phyloP scores from a whole-genome alignment of 495 filamentous ascomycete genomes.

The Trichodelitschia bisporula region DNA sequence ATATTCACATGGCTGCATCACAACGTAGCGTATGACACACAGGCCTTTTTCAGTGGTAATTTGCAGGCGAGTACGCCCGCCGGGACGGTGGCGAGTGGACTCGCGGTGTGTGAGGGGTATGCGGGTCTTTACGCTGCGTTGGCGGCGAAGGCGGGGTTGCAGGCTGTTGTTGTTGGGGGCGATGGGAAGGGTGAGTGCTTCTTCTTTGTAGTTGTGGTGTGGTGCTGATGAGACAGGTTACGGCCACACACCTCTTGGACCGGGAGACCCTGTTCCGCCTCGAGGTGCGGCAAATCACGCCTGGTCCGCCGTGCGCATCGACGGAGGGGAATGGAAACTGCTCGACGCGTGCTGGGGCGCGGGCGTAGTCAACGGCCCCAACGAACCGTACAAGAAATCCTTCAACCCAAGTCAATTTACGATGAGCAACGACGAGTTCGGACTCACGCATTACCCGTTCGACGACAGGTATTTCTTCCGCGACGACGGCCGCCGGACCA shows the following conservation, averaged over 20 bases:
- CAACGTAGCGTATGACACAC: conserved; percentile 66
- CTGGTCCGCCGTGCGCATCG: conserved; percentile 82
- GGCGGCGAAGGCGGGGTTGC: conserved; percentile 47
- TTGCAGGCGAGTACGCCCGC: conserved; percentile 41
- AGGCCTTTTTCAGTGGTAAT: conserved; percentile 45
- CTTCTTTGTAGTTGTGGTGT: no score
- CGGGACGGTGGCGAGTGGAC: conserved; percentile 40
- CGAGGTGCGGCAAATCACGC: conserved; percentile 42
- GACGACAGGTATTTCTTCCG: conserved; percentile 46
- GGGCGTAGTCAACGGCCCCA: conserved; percentile 27
- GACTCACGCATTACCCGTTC: conserved; percentile 48
- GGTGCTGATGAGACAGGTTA: no score
- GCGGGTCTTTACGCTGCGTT: conserved; percentile 58
- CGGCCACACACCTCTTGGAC: conserved; percentile 30
- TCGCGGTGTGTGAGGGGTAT: conserved; percentile 83
- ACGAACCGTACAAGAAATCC: conserved; percentile 31
- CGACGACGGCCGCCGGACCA: conserved; percentile 25
- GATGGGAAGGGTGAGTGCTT: conserved; percentile 91
- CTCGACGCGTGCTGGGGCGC: conserved; percentile 88
- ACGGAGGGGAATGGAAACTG: conserved; percentile 71
- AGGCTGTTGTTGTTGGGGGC: conserved; percentile 41
- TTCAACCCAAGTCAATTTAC: conserved; percentile 52
- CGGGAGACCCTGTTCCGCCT: conserved; percentile 29
- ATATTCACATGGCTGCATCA: conserved; percentile 94
- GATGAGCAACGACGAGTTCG: conserved; percentile 64